These are phyloP conservation scores for Penicillium griseofulvum DNA, from an alignment of 2,329 filamentous ascomycete species.

Conservation along the genomic window DNA sequence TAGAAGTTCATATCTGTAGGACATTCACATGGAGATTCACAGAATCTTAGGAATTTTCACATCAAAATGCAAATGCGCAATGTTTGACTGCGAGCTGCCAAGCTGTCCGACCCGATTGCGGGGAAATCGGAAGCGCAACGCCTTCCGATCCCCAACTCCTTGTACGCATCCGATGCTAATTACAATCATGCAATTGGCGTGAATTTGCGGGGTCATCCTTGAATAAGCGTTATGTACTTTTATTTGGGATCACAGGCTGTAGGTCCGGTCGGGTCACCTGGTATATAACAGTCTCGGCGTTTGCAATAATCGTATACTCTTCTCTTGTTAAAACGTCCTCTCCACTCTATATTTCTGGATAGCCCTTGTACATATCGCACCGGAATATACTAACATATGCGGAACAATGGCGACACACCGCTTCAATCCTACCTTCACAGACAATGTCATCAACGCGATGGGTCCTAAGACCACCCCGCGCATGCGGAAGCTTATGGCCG, in stretches of 20 bases:
- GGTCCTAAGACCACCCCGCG: slow-evolving; percentile 67
- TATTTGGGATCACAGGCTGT: background rate
- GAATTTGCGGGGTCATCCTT: slow-evolving; percentile 21
- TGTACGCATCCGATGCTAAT: slow-evolving; percentile 5
- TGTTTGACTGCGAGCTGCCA: background rate
- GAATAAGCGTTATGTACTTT: slow-evolving; percentile 18
- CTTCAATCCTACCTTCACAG: slow-evolving; percentile 56
- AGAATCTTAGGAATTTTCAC: background rate
- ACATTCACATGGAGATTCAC: too few species aligned
- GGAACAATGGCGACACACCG: slow-evolving; percentile 30
- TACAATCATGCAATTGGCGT: slow-evolving; percentile 12
- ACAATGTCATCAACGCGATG: slow-evolving; percentile 71
- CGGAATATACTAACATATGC: background rate
- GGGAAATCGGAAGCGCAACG: slow-evolving; percentile 23
- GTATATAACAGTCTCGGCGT: slow-evolving; percentile 10
- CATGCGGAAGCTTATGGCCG: slow-evolving; percentile 60
- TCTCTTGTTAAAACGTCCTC: background rate
- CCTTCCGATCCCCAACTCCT: slow-evolving; percentile 14
- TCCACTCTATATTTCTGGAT: background rate
- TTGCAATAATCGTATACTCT: background rate
- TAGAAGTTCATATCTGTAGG: background rate
- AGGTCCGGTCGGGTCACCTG: slow-evolving; percentile 15
- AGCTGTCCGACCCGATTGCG: background rate
- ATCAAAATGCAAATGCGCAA: too few species aligned
- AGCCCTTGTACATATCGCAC: background rate